These are phyloP conservation scores for Prunus mira DNA, from an alignment of 306 rosid genomes.

Conservation along the genomic window DNA sequence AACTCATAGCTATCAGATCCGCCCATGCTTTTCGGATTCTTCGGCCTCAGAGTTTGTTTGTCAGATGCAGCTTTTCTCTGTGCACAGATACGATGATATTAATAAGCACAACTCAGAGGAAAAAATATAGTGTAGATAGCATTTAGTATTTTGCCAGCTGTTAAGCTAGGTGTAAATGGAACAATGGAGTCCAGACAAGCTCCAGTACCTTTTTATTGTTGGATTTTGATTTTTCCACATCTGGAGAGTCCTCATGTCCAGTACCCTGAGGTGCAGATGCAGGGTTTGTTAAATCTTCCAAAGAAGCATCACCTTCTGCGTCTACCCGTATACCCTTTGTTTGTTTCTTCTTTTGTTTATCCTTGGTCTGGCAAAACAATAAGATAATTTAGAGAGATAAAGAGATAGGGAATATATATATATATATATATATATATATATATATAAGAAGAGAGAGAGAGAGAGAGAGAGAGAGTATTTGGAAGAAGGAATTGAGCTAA, in stretches of 20 bases:
- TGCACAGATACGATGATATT: constrained; percentile 11
- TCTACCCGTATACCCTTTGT: constrained; percentile 71
- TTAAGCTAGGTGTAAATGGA: not conserved
- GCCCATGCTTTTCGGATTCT: constrained; percentile 45
- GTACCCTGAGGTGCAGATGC: constrained; percentile 42
- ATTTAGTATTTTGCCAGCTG: not conserved
- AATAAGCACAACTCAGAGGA: not conserved
- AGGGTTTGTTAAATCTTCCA: constrained; percentile 63
- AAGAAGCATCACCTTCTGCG: constrained; percentile 91
- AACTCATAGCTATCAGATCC: constrained; percentile 39
- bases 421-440: no score
- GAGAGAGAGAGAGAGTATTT: no score
- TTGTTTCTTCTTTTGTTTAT: constrained; percentile 79
- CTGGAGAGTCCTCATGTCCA: constrained; percentile 49
- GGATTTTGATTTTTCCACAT: constrained; percentile 62
- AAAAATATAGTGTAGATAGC: not conserved
- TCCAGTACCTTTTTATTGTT: constrained; percentile 68
- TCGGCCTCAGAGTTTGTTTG: constrained; percentile 42
- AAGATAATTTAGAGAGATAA: not conserved
- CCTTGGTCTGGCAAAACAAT: constrained; percentile 58
- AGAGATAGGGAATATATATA: no score
- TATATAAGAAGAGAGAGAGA: no score
- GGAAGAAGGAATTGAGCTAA: no score
- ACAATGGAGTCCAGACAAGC: constrained; percentile 3
- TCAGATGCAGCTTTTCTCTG: constrained; percentile 67